Evolutionary conservation across 2,329 filamentous ascomycete genomes (phyloP).

Genomic region (Juglanconis oblonga): DNA sequence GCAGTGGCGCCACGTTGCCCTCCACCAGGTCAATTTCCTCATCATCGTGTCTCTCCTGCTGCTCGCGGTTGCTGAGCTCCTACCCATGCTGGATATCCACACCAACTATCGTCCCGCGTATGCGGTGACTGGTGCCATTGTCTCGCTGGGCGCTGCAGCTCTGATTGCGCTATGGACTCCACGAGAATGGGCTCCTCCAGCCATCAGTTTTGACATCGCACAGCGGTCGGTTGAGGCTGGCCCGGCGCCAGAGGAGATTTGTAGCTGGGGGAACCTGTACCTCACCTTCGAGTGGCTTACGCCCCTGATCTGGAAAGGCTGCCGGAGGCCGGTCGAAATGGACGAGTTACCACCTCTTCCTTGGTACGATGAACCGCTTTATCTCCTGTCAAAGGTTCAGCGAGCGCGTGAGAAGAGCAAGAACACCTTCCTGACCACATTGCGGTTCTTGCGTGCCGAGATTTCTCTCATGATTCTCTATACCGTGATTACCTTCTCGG

Average conservation of each 20-base stretch:
- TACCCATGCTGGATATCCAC: conserved; percentile 20
- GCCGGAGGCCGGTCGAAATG: conserved; percentile 41
- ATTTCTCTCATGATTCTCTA: conserved; percentile 44
- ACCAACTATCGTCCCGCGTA: conserved; percentile 23
- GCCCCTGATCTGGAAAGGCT: conserved; percentile 42
- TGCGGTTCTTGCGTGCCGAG: conserved; percentile 41
- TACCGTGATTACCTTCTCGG: conserved; percentile 33
- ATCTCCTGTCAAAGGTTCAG: conserved; percentile 43
- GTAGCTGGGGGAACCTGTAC: conserved; percentile 52
- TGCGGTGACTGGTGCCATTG: conserved; percentile 31
- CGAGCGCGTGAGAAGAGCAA: conserved; percentile 40
- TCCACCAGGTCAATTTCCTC: conserved; percentile 19
- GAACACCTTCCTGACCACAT: conserved; percentile 43
- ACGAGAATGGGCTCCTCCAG: conserved; percentile 48
- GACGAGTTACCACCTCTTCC: conserved; percentile 47
- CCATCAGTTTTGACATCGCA: conserved; percentile 35
- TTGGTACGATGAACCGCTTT: conserved; percentile 53
- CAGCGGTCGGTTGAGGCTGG: conserved; percentile 33
- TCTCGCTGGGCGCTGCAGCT: conserved; percentile 35
- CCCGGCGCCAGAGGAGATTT: conserved; percentile 50
- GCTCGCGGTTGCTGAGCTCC: conserved; percentile 18
- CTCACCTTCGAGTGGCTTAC: conserved; percentile 51
- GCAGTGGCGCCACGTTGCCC: conserved; percentile 15
- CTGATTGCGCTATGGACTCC: conserved; percentile 43
- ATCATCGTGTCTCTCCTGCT: conserved; percentile 8